Percentiles rank a stretch among this genome's conserved stretches.
Conservation (phyloP, 306 rosid genomes). For the Quercus berberidifolia region DNA sequence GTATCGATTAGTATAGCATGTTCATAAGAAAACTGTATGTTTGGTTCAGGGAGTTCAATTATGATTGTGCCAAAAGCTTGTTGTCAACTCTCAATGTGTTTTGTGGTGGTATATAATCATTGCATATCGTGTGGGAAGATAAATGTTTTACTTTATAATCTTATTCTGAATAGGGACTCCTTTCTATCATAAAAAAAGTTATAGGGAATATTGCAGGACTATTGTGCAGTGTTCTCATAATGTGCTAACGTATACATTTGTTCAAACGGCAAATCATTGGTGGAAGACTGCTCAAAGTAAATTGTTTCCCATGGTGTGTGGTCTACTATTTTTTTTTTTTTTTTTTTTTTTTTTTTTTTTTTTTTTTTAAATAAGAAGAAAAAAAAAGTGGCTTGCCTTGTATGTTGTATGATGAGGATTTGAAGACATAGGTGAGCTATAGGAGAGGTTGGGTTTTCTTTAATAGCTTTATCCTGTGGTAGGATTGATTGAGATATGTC, state of each 20-base stretch:
- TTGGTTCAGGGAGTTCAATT: background rate
- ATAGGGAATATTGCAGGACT: background rate
- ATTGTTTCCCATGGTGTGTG: background rate
- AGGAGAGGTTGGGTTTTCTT: constrained; percentile 4
- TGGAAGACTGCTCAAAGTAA: background rate
- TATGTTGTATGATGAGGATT: background rate
- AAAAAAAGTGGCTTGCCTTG: background rate
- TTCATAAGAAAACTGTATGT: too few species aligned
- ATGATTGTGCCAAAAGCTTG: background rate
- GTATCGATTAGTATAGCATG: too few species aligned
- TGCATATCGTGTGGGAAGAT: background rate
- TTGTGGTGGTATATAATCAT: background rate
- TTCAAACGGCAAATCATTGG: background rate
- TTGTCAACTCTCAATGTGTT: background rate
- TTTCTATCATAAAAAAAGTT: background rate
- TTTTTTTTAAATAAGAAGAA: background rate
- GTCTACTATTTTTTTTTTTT: background rate
- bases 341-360: background rate
- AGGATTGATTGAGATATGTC: background rate
- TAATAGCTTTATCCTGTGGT: background rate
- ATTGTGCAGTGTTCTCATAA: background rate
- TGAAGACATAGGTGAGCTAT: background rate
- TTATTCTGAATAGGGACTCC: background rate
- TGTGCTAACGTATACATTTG: background rate
- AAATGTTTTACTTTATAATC: background rate